These are phyloP conservation scores for Pichia sp. DNA, from an alignment of 1,139 yeast species.

Conservation along the genomic window DNA sequence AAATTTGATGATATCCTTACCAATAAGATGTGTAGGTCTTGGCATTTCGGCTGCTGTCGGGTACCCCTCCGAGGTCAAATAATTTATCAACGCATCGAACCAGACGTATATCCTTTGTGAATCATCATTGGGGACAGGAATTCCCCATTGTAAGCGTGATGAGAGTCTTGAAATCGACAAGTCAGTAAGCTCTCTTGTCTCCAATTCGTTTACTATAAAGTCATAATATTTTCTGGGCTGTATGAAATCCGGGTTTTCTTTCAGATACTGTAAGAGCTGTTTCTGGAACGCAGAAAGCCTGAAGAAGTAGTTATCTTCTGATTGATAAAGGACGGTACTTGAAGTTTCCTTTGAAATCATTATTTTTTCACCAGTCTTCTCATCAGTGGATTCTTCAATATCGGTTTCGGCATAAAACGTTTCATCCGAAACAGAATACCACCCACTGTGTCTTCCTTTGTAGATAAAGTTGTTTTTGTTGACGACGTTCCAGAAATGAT, in stretches of 20 bases:
- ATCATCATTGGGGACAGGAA: constrained; percentile 77
- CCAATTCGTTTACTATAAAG: constrained; percentile 57
- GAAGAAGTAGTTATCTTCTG: constrained; percentile 86
- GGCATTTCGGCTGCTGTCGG: constrained; percentile 35
- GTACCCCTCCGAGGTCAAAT: constrained; percentile 71
- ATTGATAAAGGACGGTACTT: constrained; percentile 67
- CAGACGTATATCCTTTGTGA: constrained; percentile 87
- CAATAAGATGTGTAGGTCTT: constrained; percentile 69
- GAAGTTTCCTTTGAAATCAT: constrained; percentile 68
- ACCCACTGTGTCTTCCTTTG: constrained; percentile 81
- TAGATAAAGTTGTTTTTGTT: constrained; percentile 62
- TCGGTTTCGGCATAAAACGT: constrained; percentile 87
- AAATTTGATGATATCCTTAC: constrained; percentile 85
- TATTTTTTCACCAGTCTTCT: constrained; percentile 36
- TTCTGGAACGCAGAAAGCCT: constrained; percentile 58
- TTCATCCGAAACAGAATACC: constrained; percentile 95
- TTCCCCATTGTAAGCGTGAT: constrained; percentile 80
- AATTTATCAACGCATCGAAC: constrained; percentile 92
- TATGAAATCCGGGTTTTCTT: constrained; percentile 53
- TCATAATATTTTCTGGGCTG: constrained; percentile 56
- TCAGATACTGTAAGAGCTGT: constrained; percentile 46
- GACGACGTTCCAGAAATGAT: constrained; percentile 64
- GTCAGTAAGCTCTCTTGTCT: constrained; percentile 48
- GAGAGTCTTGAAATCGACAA: constrained; percentile 83
- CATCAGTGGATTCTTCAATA: constrained; percentile 46